phyloP scores from a whole-genome alignment of 805 yeast genomes.

The Spathaspora sp. region DNA sequence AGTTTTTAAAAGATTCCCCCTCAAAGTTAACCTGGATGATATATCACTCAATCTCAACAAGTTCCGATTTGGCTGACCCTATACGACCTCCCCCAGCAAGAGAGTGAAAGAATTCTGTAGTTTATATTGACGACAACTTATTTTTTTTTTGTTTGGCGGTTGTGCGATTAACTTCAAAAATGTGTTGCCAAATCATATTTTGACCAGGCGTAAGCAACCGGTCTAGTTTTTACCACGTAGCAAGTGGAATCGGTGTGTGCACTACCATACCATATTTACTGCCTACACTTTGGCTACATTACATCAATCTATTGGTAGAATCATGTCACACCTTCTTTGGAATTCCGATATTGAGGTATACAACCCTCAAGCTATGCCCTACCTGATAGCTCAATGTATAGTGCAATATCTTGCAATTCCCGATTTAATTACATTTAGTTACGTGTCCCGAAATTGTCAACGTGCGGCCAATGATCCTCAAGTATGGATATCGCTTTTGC shows the following conservation, averaged over 20 bases:
- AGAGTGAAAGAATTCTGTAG: too few species aligned
- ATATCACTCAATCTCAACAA: too few species aligned
- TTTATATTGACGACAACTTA: neutral
- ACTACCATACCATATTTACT: neutral
- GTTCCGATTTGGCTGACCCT: too few species aligned
- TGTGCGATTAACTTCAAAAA: too few species aligned
- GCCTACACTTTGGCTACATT: too few species aligned
- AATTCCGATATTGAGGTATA: conserved; percentile 44
- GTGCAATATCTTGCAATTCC: conserved; percentile 30
- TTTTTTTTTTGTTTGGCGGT: neutral
- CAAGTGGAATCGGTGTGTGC: neutral
- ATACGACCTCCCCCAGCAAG: too few species aligned
- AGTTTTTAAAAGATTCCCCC: too few species aligned
- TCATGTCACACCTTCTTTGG: conserved; percentile 45
- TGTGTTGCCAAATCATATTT: too few species aligned
- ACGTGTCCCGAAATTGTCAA: conserved; percentile 35
- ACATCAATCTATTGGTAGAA: too few species aligned
- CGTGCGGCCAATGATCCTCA: conserved; percentile 35
- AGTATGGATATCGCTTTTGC: conserved; percentile 36
- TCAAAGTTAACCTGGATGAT: too few species aligned
- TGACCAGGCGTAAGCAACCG: too few species aligned
- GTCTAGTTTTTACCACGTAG: neutral
- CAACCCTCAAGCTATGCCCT: conserved; percentile 34
- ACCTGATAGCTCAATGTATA: conserved; percentile 32
- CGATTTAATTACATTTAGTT: conserved; percentile 37